Base-by-base conservation (phyloP, 2,329 filamentous ascomycete species). In the Cercospora zeina region DNA sequence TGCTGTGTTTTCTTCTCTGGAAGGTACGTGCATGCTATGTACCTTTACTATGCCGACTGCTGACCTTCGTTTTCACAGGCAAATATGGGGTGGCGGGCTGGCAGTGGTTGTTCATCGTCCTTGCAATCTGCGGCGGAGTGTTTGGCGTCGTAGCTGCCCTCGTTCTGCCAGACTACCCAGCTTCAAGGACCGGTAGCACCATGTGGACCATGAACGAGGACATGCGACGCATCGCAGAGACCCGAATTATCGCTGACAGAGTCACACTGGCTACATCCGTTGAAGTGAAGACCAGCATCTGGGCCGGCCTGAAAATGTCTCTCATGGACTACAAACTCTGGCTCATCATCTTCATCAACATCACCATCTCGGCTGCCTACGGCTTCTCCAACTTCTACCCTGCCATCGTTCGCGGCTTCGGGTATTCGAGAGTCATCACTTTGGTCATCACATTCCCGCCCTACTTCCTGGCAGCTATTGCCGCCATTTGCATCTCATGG, bases 371-470 rank as follows among this genome's bases (percentile, higher is more conserved):
- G 14, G 72, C 83, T 1, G 78, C 79, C 0, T 82, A 85, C 68
- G 83, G 81, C 1, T 87, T 87, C 68, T 83, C 86, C 50, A 87
- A 87, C 70, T 87, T 87, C 75, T 88, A 88, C 73, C 86, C 86
- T 0, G 84, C 81, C 0, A 86, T 89, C 42, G 83, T 88, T 1
- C 79, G 84, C 47, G 87, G 84, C 0, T 78, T 89, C 0, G 83
- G 84, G 0, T 88, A 85, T 70, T 77, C 78, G 7, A 80, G 74
- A 24, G 81, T 85, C 50, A 74, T 78, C 13, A 86, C 85, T 0
- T 75, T 87, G 0, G 80, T 84, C 58, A 76, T 86, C n/a, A 86
- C 84, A 1, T 82, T 78, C 2, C 62, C 83, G 0, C 82, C 83
- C 0, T 87, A 84, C 84, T 82, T 81, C 62, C 80, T 74, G 0